Percentiles rank a stretch among this genome's conserved stretches.
Conservation (phyloP, 192 early-diverging fungal species). For the Backusella luteola region DNA sequence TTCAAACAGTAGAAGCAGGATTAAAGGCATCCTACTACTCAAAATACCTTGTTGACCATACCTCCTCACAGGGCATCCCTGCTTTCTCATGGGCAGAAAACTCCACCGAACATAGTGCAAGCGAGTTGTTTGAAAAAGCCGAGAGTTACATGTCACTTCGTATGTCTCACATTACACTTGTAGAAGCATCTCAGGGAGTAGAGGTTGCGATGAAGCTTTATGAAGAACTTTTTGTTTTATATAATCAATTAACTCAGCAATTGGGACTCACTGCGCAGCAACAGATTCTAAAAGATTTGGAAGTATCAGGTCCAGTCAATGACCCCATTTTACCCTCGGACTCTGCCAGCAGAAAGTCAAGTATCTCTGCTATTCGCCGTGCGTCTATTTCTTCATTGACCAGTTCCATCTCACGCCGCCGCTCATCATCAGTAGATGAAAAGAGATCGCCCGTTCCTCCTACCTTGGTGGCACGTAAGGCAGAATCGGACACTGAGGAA, state of each 20-base stretch:
- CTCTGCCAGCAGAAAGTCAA: neutral
- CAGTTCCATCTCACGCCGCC: neutral
- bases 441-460: neutral
- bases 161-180: neutral
- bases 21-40: constrained; percentile 34
- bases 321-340: neutral
- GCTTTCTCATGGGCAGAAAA: constrained; percentile 31
- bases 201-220: constrained; percentile 6
- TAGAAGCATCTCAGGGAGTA: constrained; percentile 43
- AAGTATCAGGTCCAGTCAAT: neutral
- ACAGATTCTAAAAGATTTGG: neutral
- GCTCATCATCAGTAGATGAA: neutral
- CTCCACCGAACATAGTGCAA: constrained; percentile 43
- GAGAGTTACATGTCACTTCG: constrained; percentile 28
- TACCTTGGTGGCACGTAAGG: neutral
- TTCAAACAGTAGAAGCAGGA: constrained; percentile 60
- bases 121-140: constrained; percentile 46
- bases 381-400: neutral
- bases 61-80: neutral
- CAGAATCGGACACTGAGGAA: neutral
- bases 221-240: neutral
- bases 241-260: neutral
- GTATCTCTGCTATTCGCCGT: constrained; percentile 3
- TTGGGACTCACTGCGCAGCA: neutral
- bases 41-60: neutral